Evolutionary conservation across 345 rosid species (phyloP), one percentile per base, ranked within the genome.

Genomic region (Pseudoturritis turrita): DNA sequence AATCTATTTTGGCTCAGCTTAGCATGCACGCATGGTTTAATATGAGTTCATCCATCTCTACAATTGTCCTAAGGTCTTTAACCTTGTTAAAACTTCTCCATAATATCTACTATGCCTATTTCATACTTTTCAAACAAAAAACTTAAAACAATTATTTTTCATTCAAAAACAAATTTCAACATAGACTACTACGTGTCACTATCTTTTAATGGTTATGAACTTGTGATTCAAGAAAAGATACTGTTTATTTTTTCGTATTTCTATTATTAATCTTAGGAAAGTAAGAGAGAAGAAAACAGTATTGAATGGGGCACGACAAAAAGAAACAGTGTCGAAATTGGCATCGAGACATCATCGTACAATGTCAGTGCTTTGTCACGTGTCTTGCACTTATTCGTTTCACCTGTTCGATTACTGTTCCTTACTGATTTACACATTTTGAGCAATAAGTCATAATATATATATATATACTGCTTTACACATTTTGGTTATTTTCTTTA

Each of bases 321-420:
- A 69, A 33, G 21, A 56, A 69, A 70, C 39, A 57, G 66, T 70
- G 56, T 68, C 51, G 37, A 68, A 43, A 55, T 13, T 26, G 33
- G 35, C 65, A n/a, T 74, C 45, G 52, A 54, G 59, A 54, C 70
- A 76, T 54, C 79, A 76, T 76, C 79, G 71, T 69, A 76, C 75
- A 44, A 19, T 76, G 79, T 54, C 74, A 69, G 65, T 62, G 70
- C 46, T 54, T 52, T 45, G 9, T 54, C 31, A 76, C 65, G 79
- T 76, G 75, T 76, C 21, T 28, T 21, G 43, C 43, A 68, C 41
- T 75, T 47, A 53, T 61, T 39, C 37, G 65, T 36, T 7, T 44
- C 25, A 40, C 23, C 40, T 68, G 14, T 62, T 67, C 28, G 28
- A 40, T 39, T 19, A 58, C 60, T 46, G 51, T 58, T 58, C 17